Base-by-base conservation (phyloP, 2,329 filamentous ascomycete species). In the Neopestalotiopsis rosae region DNA sequence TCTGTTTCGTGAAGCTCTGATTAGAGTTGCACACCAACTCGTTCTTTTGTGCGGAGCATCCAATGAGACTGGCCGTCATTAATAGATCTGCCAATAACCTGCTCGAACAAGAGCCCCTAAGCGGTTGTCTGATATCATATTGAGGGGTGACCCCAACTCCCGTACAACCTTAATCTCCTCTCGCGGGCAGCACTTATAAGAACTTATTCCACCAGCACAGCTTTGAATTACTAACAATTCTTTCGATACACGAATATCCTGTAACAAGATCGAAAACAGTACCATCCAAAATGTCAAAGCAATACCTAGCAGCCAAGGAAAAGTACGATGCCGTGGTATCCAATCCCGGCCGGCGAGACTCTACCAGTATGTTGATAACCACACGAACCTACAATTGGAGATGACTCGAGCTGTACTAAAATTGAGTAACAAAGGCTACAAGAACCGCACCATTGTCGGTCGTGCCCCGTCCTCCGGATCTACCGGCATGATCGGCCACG, bases 241-340 rank as follows among this genome's bases (percentile, higher is more conserved):
- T 28, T 24, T 28, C 24, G 0, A 28, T 28, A 28, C 24, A 28
- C 4, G 4, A 28, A 3, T 4, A 28, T 28, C 1, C 24, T 28
- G 1, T 28, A 28, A 3, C 24, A 38, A 38, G 2, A 10, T 38
- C 9, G 3, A 10, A 52, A 66, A 40, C 12, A 52, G 49, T 9
- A 5, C 14, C 57, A 30, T 57, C 28, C 67, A 73, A 24, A 40
- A 78, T 78, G 77, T 78, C 77, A 5, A 78, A 77, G 69, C 68
- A 71, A 40, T 76, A 72, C 42, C 61, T 71, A n/a, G 67, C 71
- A n/a, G 77, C 77, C 45, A 79, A 77, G 71, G 77, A 78, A 69
- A 79, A 78, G 71, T 79, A 77, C 61, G 76, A 79, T 65, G 77
- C 76, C 63, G 73, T 79, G 5, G 64, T 79, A 14, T 75, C 78